phyloP scores from a whole-genome alignment of 1,284 basidiomycete species.

The Ganoderma lingzhi region DNA sequence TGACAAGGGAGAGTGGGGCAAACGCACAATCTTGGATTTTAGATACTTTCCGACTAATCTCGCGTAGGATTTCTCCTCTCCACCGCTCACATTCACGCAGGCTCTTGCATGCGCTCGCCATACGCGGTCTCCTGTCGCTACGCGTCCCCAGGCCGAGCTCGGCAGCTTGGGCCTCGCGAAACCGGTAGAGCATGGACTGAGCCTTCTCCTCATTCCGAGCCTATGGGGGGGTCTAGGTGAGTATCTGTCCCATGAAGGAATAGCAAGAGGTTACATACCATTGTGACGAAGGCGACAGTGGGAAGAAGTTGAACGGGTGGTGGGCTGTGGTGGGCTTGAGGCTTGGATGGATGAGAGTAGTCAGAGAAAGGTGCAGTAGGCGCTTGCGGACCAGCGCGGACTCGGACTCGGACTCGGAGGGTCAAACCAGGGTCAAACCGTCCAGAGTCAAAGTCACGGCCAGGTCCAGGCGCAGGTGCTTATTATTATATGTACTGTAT shows the following conservation, averaged over 20 bases:
- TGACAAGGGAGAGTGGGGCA: slow-evolving; percentile 5
- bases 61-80: slow-evolving; percentile 93
- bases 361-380: not conserved
- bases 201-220: slow-evolving; percentile 98
- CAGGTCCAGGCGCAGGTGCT: not conserved
- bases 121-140: slow-evolving; percentile 83
- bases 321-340: not conserved
- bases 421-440: not conserved
- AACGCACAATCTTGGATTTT: slow-evolving; percentile 95
- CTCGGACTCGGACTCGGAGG: no score
- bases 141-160: slow-evolving; percentile 92
- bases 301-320: not conserved
- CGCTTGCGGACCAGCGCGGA: not conserved
- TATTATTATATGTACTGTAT: not conserved
- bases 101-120: slow-evolving; percentile 92
- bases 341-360: no score
- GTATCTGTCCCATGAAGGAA: not conserved
- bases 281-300: not conserved
- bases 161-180: slow-evolving; percentile 95
- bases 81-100: slow-evolving; percentile 94
- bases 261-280: not conserved
- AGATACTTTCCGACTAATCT: slow-evolving; percentile 95
- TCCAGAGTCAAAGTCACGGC: no score
- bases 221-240: slow-evolving; percentile 47
- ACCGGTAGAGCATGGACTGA: slow-evolving; percentile 98